A percentile compares a stretch with the other conserved stretches of the same genome.
These are phyloP conservation scores for Aspergillus pseudotamarii DNA, from an alignment of 2,329 filamentous ascomycete genomes.

Conservation along the genomic window DNA sequence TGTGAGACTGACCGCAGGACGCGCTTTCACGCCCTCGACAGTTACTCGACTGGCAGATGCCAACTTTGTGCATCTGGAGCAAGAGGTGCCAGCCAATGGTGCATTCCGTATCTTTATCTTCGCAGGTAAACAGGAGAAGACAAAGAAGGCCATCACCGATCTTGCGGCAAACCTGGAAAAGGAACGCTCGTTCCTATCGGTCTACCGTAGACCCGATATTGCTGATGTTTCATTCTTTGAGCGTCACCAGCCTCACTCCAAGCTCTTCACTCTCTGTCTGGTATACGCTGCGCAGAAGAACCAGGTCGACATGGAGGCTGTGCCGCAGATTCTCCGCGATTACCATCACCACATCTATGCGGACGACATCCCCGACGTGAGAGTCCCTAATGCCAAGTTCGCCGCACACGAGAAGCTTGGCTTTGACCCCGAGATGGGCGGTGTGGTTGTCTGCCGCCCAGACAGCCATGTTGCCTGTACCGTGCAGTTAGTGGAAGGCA, in stretches of 20 bases:
- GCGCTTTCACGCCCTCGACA: conserved; percentile 74
- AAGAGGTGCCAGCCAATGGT: conserved; percentile 85
- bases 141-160: conserved; percentile 67
- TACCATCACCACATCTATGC: conserved; percentile 85
- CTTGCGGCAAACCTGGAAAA: conserved; percentile 67
- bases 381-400: conserved; percentile 69
- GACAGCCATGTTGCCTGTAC: conserved; percentile 86
- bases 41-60: conserved; percentile 87
- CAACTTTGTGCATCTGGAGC: conserved; percentile 87
- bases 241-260: conserved; percentile 79
- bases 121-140: conserved; percentile 67
- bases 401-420: conserved; percentile 88
- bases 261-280: conserved; percentile 78
- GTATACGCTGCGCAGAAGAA: conserved; percentile 70
- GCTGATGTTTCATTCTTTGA: conserved; percentile 73
- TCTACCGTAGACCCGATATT: conserved; percentile 65
- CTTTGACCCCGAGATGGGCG: conserved; percentile 70
- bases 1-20: conserved; percentile 70
- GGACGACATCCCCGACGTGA: conserved; percentile 75
- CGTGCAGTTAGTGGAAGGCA: conserved; percentile 72
- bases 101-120: conserved; percentile 86
- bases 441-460: conserved; percentile 79
- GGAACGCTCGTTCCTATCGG: conserved; percentile 71
- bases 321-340: conserved; percentile 70
- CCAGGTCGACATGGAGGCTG: conserved; percentile 72